These are phyloP conservation scores for Aspergillus amoenus DNA, from an alignment of 2,329 filamentous ascomycete genomes.

Conservation along the genomic window DNA sequence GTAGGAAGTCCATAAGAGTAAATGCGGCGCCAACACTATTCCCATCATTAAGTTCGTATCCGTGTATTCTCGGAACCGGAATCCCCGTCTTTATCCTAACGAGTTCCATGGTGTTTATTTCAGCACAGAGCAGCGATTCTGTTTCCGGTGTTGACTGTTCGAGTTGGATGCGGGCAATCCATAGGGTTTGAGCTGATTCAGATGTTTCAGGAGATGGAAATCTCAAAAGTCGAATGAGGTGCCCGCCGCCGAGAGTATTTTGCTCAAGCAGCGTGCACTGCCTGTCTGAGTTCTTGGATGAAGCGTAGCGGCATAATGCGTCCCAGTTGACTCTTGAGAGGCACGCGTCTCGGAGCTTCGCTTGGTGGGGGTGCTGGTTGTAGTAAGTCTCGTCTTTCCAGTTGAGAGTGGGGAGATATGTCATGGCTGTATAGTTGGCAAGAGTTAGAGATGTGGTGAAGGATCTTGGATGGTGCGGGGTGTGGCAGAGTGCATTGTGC, in stretches of 20 bases:
- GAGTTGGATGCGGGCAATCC: slow-evolving; percentile 7
- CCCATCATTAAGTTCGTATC: slow-evolving; percentile 1
- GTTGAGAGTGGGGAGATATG: background rate
- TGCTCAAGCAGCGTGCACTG: slow-evolving; percentile 6
- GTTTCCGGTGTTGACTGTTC: slow-evolving; percentile 1
- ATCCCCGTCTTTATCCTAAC: background rate
- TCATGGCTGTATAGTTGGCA: too few species aligned
- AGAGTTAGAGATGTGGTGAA: too few species aligned
- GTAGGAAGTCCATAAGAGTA: slow-evolving; percentile 31
- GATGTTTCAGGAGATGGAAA: background rate
- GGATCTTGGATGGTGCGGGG: too few species aligned
- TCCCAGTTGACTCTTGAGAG: slow-evolving; percentile 5
- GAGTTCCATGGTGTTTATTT: slow-evolving; percentile 4
- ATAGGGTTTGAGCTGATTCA: background rate
- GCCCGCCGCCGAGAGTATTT: background rate
- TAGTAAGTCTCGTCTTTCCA: background rate
- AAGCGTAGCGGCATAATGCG: slow-evolving; percentile 6
- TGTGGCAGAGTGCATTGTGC: too few species aligned
- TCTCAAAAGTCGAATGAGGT: slow-evolving; percentile 2
- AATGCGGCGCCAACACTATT: slow-evolving; percentile 28
- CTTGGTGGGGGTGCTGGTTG: background rate
- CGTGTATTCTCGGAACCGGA: background rate
- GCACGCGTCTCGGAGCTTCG: background rate
- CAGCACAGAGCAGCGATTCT: background rate
- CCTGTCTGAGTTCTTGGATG: background rate